phyloP scores from a whole-genome alignment of 495 filamentous ascomycete genomes.

The Talaromyces borbonicus region DNA sequence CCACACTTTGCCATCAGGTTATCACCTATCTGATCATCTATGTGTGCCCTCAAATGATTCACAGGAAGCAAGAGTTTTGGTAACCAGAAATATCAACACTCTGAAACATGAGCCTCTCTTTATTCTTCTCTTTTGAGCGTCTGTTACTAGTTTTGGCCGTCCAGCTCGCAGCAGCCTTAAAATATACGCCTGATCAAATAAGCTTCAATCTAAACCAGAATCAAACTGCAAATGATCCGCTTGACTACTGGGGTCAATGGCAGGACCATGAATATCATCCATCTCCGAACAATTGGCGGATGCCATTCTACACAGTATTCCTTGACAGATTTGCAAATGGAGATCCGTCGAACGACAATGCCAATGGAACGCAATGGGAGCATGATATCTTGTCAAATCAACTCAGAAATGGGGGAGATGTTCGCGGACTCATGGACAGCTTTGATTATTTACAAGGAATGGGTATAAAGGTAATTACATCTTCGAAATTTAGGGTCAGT shows the following conservation, averaged over 20 bases:
- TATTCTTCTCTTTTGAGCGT: not conserved
- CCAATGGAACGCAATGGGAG: slow-evolving; percentile 29
- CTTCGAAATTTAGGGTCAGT: not conserved
- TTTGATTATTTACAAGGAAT: slow-evolving; percentile 32
- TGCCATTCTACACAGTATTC: slow-evolving; percentile 29
- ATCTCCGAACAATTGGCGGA: slow-evolving; percentile 29
- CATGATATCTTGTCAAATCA: slow-evolving; percentile 28
- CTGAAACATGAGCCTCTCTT: not conserved
- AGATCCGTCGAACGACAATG: slow-evolving; percentile 28
- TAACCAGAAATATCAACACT: not conserved
- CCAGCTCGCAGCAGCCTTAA: slow-evolving; percentile 7
- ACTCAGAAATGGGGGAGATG: slow-evolving; percentile 28
- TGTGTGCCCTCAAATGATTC: no score
- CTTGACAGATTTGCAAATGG: slow-evolving; percentile 31
- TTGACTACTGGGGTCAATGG: slow-evolving; percentile 29
- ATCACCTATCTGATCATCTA: no score
- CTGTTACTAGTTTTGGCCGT: not conserved
- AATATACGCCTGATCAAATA: slow-evolving; percentile 20
- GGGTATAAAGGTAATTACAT: slow-evolving; percentile 20
- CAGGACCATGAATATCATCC: slow-evolving; percentile 25
- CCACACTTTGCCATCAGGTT: no score
- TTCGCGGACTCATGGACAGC: slow-evolving; percentile 22
- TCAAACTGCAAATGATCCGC: slow-evolving; percentile 15
- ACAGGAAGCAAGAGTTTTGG: not conserved
- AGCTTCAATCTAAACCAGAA: slow-evolving; percentile 30